A percentile compares a stretch with the other conserved stretches of the same genome.
Conservation (phyloP, 495 filamentous ascomycete species). For the Darksidea phi region DNA sequence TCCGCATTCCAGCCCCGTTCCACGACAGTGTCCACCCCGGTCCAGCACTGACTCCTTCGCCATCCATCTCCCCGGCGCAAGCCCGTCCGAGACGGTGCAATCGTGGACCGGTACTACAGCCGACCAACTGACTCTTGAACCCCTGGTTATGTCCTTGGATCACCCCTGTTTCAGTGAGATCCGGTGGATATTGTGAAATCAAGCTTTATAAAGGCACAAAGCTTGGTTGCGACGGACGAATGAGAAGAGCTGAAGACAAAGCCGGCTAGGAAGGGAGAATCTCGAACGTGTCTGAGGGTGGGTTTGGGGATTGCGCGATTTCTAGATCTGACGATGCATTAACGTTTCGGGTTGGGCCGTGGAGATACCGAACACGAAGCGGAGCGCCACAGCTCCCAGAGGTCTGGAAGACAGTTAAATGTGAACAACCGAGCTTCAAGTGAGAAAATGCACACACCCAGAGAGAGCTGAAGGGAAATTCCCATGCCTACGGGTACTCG, state of each 20-base stretch:
- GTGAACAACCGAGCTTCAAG: no score
- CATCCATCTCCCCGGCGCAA: neutral
- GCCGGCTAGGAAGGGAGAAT: neutral
- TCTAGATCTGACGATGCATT: constrained; percentile 25
- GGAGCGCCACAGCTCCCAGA: neutral
- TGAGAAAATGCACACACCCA: no score
- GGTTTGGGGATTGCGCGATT: constrained; percentile 23
- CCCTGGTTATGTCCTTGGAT: constrained; percentile 11
- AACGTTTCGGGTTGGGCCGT: constrained; percentile 19
- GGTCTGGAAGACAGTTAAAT: neutral
- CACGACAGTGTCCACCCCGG: neutral
- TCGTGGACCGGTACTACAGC: constrained; percentile 14
- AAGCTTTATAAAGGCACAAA: constrained; percentile 17
- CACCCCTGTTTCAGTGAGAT: constrained; percentile 1
- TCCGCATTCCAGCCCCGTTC: neutral
- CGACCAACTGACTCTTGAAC: constrained; percentile 5
- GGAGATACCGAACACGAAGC: neutral
- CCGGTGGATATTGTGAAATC: constrained; percentile 7
- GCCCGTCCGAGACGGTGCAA: constrained; percentile 22
- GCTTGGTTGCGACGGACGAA: constrained; percentile 14
- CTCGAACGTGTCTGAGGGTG: constrained; percentile 4
- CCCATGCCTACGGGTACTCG: no score
- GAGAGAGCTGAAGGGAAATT: no score
- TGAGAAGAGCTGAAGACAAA: neutral
- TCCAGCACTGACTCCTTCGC: constrained; percentile 1